A percentile compares a stretch with the other conserved stretches of the same genome.
phyloP scores from a whole-genome alignment of 495 filamentous ascomycete species.

The Aspergillus mulundensis region DNA sequence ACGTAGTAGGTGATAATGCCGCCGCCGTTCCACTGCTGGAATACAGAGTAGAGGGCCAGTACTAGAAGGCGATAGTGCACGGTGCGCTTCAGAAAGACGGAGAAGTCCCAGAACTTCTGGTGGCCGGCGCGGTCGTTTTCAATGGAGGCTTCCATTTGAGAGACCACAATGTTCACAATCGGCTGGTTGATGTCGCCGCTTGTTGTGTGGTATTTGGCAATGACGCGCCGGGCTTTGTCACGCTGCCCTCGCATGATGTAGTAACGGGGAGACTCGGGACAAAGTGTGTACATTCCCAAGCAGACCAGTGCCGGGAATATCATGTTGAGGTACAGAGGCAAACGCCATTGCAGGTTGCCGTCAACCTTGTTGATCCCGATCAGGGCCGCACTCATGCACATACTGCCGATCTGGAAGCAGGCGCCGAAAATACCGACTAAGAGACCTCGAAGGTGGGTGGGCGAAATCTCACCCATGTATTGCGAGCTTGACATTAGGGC shows the following conservation, averaged over 20 bases:
- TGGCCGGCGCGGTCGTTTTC: conserved; percentile 26
- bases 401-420: conserved; percentile 39
- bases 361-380: conserved; percentile 27
- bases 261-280: conserved; percentile 41
- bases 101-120: conserved; percentile 34
- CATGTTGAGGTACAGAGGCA: conserved; percentile 35
- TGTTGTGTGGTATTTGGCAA: conserved; percentile 38
- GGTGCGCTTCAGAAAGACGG: conserved; percentile 34
- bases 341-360: conserved; percentile 31
- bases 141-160: conserved; percentile 40
- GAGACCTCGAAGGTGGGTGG: conserved; percentile 40
- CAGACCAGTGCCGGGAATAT: conserved; percentile 39
- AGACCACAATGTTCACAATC: conserved; percentile 34
- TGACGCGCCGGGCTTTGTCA: conserved; percentile 31
- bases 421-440: conserved; percentile 44
- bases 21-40: conserved; percentile 45
- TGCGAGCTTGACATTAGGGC: conserved; percentile 38
- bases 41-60: conserved; percentile 36
- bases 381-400: conserved; percentile 35
- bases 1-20: conserved; percentile 41
- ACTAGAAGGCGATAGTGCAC: conserved; percentile 36
- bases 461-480: conserved; percentile 42
- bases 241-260: conserved; percentile 35
- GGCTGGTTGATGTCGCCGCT: conserved; percentile 34
- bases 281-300: conserved; percentile 31